Base-by-base conservation (phyloP, 495 filamentous ascomycete genomes). In the Bryoglossum gracile region DNA sequence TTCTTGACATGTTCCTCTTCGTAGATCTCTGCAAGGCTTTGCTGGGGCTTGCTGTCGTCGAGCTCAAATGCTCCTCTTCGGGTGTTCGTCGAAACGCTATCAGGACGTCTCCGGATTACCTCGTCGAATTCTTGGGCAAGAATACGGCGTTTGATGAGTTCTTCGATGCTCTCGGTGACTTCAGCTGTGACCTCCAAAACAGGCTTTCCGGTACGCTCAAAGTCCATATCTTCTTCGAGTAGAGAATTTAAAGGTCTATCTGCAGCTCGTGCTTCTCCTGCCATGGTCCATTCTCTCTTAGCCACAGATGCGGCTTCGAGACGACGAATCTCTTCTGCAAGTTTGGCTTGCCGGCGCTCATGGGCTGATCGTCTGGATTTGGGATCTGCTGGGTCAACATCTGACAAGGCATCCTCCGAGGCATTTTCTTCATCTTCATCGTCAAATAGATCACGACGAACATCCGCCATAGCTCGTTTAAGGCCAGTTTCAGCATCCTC, bases 171-270 rank as follows among this genome's bases (percentile, higher is more conserved):
- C 64, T 95, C 91, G 35, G 80, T 91, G 9, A 94, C 77, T 61
- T 96, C 91, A n/a, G 85, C 82, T 0, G 94, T 97, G 56, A 95
- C 88, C 24, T 96, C 86, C 3, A 91, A 88, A 0, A 95, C 83
- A 0, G 92, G 92, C 63, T 96, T 97, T 51, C 92, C 94, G n/a
- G 86, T 78, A 40, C 92, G 78, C 64, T 98, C 92, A 57, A 96
- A 97, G 44, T 97, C 92, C 11, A 98, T 75, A 52, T 96, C 89
- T 65, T 97, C 84, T 62, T 96, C 94, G 2, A 98, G 76, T 0
- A 98, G 76, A 0, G 90, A 95, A 65, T 98, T 97, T 14, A 89
- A 50, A 0, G 94, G 92, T 38, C 92, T 75, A 49, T 88, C 86
- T 2, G 71, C 71, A 0, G 87, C 94, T 37, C 80, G 76, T 32